phyloP scores from a whole-genome alignment of 148 eudicot genomes.

The Oxyria digyna region DNA sequence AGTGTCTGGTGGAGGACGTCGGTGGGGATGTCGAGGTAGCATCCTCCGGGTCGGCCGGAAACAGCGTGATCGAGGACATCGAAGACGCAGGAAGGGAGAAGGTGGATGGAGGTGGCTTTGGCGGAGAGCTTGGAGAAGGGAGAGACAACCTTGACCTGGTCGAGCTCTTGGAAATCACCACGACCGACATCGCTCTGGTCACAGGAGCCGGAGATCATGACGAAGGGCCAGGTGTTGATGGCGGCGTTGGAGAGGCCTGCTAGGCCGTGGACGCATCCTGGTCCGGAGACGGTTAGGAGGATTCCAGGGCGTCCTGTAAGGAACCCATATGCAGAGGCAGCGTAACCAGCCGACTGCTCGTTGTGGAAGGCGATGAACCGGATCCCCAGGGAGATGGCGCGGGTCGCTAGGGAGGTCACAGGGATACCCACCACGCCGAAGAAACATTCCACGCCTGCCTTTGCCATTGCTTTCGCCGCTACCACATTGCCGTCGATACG shows the following conservation, averaged over 20 bases:
- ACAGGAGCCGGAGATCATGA: conserved; percentile 77
- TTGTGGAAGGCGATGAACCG: conserved; percentile 98
- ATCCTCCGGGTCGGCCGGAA: no score
- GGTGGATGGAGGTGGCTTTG: no score
- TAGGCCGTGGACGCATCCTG: conserved; percentile 92
- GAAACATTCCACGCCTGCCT: conserved; percentile 55
- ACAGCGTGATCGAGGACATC: no score
- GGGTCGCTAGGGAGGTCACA: conserved; percentile 78
- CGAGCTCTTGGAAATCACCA: conserved; percentile 95
- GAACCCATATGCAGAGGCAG: conserved; percentile 90
- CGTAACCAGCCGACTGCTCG: conserved; percentile 98
- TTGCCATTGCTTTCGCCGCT: conserved; percentile 46
- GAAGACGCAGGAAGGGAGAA: no score
- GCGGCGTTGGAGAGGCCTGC: conserved; percentile 91
- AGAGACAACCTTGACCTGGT: conserved; percentile 63
- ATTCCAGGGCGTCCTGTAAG: conserved; percentile 78
- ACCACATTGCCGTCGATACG: conserved; percentile 56
- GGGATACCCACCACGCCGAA: conserved; percentile 98
- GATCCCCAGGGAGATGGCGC: conserved; percentile 54
- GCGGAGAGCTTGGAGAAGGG: no score
- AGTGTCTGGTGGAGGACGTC: conserved; percentile 75
- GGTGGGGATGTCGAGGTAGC: conserved; percentile 72
- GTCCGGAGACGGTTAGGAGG: conserved; percentile 91
- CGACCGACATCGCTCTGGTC: conserved; percentile 56
- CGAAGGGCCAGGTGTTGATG: conserved; percentile 60